phyloP scores from a whole-genome alignment of 2,329 filamentous ascomycete genomes.

The Penicillium brasilianum region DNA sequence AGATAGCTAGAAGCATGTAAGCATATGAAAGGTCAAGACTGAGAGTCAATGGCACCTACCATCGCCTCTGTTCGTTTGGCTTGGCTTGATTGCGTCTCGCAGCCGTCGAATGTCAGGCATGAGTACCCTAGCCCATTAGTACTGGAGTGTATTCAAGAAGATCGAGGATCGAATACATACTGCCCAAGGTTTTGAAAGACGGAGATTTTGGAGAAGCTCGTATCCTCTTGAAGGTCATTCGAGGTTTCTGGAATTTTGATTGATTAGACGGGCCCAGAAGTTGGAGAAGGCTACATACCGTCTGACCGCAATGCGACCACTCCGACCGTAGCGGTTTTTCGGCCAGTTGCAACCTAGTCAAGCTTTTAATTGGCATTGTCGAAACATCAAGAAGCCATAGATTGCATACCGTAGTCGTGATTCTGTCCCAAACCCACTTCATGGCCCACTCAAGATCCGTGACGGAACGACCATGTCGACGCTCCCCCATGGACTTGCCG shows the following conservation, averaged over 20 bases:
- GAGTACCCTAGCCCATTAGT: slow-evolving; percentile 52
- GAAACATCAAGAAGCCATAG: background rate
- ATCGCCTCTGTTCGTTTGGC: slow-evolving; percentile 73
- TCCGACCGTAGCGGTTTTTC: slow-evolving; percentile 76
- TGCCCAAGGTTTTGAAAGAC: slow-evolving; percentile 70
- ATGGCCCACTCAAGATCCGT: slow-evolving; percentile 88
- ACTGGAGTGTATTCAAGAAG: slow-evolving; percentile 35
- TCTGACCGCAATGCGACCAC: slow-evolving; percentile 85
- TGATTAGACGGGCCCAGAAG: slow-evolving; percentile 13
- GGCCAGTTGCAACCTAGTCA: slow-evolving; percentile 62
- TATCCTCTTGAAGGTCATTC: slow-evolving; percentile 69
- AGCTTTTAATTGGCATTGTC: background rate
- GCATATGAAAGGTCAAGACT: background rate
- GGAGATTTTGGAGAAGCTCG: slow-evolving; percentile 80
- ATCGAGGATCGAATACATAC: slow-evolving; percentile 52
- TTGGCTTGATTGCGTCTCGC: slow-evolving; percentile 68
- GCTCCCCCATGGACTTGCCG: slow-evolving; percentile 79
- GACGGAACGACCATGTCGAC: slow-evolving; percentile 71
- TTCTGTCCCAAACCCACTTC: slow-evolving; percentile 94
- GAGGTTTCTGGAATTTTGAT: slow-evolving; percentile 58
- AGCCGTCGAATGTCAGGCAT: slow-evolving; percentile 74
- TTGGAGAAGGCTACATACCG: slow-evolving; percentile 42
- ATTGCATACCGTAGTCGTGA: slow-evolving; percentile 70
- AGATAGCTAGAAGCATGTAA: slow-evolving; percentile 61
- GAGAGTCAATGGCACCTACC: slow-evolving; percentile 49